A percentile compares a stretch with the other conserved stretches of the same genome.
Conservation (phyloP, 306 rosid species). For the Acacia confusa region DNA sequence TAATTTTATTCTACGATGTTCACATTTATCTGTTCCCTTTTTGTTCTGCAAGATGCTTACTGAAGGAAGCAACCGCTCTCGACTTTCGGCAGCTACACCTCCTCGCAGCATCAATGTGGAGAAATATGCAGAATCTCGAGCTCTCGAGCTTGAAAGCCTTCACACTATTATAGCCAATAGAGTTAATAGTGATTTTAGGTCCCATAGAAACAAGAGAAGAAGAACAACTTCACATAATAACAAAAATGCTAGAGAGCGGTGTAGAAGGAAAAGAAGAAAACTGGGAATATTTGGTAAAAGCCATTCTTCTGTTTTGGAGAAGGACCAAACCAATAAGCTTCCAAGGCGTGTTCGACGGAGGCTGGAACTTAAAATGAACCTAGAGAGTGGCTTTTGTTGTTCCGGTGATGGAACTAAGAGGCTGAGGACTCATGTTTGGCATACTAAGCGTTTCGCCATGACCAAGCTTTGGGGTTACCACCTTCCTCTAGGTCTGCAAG, state of each 20-base stretch:
- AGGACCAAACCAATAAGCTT: constrained; percentile 32
- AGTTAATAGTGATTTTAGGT: constrained; percentile 53
- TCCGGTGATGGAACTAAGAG: constrained; percentile 85
- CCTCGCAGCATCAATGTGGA: constrained; percentile 69
- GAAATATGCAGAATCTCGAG: constrained; percentile 66
- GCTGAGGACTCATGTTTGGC: constrained; percentile 92
- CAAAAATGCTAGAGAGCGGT: constrained; percentile 42
- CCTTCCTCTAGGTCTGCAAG: constrained; percentile 79
- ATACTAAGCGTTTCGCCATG: constrained; percentile 85
- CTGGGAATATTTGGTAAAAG: constrained; percentile 20
- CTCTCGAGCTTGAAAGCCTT: constrained; percentile 60
- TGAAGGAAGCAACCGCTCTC: constrained; percentile 27
- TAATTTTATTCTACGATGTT: too few species aligned
- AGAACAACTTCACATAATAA: constrained; percentile 65
- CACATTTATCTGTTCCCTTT: neutral
- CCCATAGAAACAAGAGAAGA: constrained; percentile 73
- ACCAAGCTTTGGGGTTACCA: constrained; percentile 81
- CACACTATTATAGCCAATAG: constrained; percentile 50
- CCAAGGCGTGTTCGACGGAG: constrained; percentile 70
- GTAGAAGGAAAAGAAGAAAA: constrained; percentile 44
- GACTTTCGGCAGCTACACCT: constrained; percentile 28
- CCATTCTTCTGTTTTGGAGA: constrained; percentile 23
- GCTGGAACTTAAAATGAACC: constrained; percentile 60
- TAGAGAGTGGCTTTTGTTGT: constrained; percentile 54
- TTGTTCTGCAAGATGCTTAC: constrained; percentile 6